Evolutionary conservation across 257 asterid genomes (phyloP).

Genomic region (Salvia rosmarinus): DNA sequence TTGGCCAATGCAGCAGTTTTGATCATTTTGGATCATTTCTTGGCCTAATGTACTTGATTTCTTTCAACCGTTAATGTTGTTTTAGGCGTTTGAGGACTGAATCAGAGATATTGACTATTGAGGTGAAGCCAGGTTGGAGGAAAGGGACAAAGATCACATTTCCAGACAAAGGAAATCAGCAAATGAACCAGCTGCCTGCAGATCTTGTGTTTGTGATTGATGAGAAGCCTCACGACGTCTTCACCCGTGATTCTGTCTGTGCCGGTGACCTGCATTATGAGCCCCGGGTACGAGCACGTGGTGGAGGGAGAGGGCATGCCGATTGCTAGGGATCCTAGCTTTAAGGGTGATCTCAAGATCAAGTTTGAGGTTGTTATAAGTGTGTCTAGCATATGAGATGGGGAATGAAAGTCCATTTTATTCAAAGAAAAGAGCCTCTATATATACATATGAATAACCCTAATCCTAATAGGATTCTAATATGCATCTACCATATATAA

Average conservation of each 20-base stretch:
- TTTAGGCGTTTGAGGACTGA: constrained; percentile 59
- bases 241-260: constrained; percentile 65
- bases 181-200: constrained; percentile 73
- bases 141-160: constrained; percentile 88
- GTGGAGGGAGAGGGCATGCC: constrained; percentile 85
- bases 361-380: too few relatives aligned
- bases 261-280: constrained; percentile 45
- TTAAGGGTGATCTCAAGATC: constrained; percentile 71
- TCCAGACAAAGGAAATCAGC: constrained; percentile 89
- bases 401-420: too few relatives aligned
- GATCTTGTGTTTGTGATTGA: constrained; percentile 84
- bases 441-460: too few relatives aligned
- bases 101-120: constrained; percentile 66
- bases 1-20: background rate
- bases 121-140: constrained; percentile 92
- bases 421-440: too few relatives aligned
- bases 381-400: too few relatives aligned
- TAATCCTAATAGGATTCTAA: too few relatives aligned
- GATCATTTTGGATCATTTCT: too few relatives aligned
- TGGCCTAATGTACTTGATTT: background rate
- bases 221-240: constrained; percentile 73
- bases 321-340: constrained; percentile 55
- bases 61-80: too few relatives aligned
- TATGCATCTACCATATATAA: too few relatives aligned
- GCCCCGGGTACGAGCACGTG: constrained; percentile 62